Conservation (phyloP, 176 grass and related monocot genomes). For the Tuctoria greenei region DNA sequence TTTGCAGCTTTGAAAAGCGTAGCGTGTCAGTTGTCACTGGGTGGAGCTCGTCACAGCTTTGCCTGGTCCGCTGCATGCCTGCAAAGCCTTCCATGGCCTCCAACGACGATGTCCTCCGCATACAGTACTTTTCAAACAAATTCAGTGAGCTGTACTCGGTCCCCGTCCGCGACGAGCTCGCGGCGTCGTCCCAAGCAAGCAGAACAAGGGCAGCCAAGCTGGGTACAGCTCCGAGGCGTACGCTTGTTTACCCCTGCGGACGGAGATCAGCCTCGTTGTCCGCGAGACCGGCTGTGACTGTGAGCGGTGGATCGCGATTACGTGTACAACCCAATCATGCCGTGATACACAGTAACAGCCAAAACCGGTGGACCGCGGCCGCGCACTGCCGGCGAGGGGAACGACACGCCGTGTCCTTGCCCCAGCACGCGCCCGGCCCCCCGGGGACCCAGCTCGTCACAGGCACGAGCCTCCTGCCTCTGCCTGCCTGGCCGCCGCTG, state of each 20-base stretch:
- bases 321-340: slow-evolving; percentile 36
- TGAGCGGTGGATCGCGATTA: background rate
- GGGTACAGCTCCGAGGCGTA: slow-evolving; percentile 33
- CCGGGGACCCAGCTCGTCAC: slow-evolving; percentile 6
- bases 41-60: slow-evolving; percentile 6
- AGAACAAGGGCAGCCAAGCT: slow-evolving; percentile 2
- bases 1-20: background rate
- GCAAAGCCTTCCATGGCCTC: slow-evolving; percentile 16
- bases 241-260: background rate
- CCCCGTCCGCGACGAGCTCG: background rate
- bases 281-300: slow-evolving; percentile 31
- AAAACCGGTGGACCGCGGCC: slow-evolving; percentile 30
- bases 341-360: background rate
- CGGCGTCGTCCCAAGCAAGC: background rate
- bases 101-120: background rate
- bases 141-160: background rate
- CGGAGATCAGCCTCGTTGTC: slow-evolving; percentile 31
- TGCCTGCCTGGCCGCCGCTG: background rate
- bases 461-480: background rate
- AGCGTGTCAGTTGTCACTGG: background rate
- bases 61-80: slow-evolving; percentile 12
- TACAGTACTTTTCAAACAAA: background rate
- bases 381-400: slow-evolving; percentile 26
- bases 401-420: slow-evolving; percentile 36
- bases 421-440: slow-evolving; percentile 13